phyloP scores from a whole-genome alignment of 1,139 yeast genomes.

The Yamadazyma diddensiae region DNA sequence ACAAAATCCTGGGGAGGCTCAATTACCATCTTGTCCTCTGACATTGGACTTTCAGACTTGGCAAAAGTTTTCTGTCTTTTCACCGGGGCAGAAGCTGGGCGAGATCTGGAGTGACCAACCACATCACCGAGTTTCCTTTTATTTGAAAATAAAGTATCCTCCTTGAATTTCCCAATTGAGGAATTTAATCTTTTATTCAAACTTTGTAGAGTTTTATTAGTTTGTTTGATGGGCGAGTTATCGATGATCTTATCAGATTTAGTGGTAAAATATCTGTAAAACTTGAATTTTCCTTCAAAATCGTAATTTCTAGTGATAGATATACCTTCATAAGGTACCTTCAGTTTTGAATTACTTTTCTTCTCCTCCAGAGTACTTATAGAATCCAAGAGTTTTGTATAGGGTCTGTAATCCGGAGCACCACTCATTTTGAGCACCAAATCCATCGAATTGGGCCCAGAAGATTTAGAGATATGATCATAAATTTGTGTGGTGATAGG shows the following conservation, averaged over 20 bases:
- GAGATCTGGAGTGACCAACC: too few relatives aligned
- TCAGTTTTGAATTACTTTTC: conserved; percentile 18
- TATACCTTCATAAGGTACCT: conserved; percentile 19
- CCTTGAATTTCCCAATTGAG: conserved; percentile 21
- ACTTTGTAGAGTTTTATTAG: conserved; percentile 3
- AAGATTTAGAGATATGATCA: conserved; percentile 32
- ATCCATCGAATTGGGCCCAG: conserved; percentile 60
- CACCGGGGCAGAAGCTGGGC: too few relatives aligned
- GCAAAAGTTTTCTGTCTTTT: background rate
- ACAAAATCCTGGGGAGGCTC: conserved; percentile 1
- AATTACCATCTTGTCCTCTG: background rate
- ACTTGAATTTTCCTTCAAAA: conserved; percentile 70
- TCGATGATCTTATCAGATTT: conserved; percentile 8
- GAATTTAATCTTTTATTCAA: conserved; percentile 21
- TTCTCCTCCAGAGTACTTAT: conserved; percentile 33
- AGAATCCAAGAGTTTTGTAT: conserved; percentile 49
- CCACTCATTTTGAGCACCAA: conserved; percentile 54
- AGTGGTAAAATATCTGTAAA: conserved; percentile 57
- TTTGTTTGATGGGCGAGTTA: background rate
- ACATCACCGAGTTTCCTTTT: conserved; percentile 16
- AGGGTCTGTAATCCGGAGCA: conserved; percentile 45
- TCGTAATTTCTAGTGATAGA: conserved; percentile 63
- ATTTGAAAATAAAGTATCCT: conserved; percentile 6
- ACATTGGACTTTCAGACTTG: background rate
- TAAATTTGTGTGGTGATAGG: conserved; percentile 65